phyloP scores from a whole-genome alignment of 2,329 filamentous ascomycete genomes.

The Hymenoscyphus infarciens region DNA sequence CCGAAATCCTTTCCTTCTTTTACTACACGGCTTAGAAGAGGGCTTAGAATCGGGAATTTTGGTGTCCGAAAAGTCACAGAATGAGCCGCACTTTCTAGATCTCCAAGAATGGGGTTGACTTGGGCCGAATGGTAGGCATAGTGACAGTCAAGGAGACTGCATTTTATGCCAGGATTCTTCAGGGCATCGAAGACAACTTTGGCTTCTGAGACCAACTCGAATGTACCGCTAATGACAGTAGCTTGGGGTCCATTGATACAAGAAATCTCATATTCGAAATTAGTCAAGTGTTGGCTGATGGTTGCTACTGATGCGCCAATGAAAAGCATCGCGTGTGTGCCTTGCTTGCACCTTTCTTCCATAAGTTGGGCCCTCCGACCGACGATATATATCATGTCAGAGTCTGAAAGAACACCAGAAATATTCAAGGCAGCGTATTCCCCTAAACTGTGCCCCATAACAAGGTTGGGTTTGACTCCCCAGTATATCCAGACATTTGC shows the following conservation, averaged over 20 bases:
- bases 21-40: conserved; percentile 56
- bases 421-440: conserved; percentile 70
- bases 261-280: conserved; percentile 42
- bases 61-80: conserved; percentile 49
- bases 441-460: conserved; percentile 61
- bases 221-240: conserved; percentile 61
- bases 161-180: conserved; percentile 51
- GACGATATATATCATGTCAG: conserved; percentile 68
- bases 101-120: conserved; percentile 45
- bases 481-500: conserved; percentile 52
- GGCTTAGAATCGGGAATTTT: conserved; percentile 63
- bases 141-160: conserved; percentile 58
- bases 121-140: conserved; percentile 65
- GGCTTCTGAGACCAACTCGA: conserved; percentile 43
- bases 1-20: conserved; percentile 45
- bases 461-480: conserved; percentile 51
- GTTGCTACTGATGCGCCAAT: conserved; percentile 53
- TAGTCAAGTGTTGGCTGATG: conserved; percentile 47
- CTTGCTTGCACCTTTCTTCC: conserved; percentile 57
- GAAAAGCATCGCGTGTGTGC: conserved; percentile 64
- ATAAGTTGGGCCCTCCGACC: conserved; percentile 63
- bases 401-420: conserved; percentile 68
- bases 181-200: conserved; percentile 46
- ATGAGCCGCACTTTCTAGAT: conserved; percentile 44
- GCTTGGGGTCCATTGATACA: neutral